Evolutionary conservation across 129 eudicot genomes (phyloP).

Genomic region (Saposhnikovia divaricata): DNA sequence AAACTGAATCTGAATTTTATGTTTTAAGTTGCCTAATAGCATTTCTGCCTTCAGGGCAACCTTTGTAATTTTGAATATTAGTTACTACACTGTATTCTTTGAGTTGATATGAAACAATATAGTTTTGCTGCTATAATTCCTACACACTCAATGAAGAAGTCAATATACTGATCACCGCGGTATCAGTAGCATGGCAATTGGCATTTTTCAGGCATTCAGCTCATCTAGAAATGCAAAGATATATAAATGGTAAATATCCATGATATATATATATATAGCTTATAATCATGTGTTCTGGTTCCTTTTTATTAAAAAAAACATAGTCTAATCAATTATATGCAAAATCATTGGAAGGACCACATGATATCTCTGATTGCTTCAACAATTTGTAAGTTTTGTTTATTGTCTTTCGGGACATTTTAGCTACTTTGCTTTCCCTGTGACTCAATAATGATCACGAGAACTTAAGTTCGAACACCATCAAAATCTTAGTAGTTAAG

Average conservation of each 20-base stretch:
- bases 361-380: slow-evolving; percentile 12
- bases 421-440: not conserved
- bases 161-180: not conserved
- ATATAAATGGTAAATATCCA: not conserved
- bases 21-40: too few species aligned
- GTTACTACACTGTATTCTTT: not conserved
- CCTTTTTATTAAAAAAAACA: not conserved
- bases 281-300: slow-evolving; percentile 1
- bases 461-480: not conserved
- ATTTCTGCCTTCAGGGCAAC: too few species aligned
- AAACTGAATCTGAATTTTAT: too few species aligned
- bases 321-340: not conserved
- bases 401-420: not conserved
- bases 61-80: too few species aligned
- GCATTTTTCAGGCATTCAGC: slow-evolving; percentile 11
- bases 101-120: not conserved
- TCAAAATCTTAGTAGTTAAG: slow-evolving; percentile 3
- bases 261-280: not conserved
- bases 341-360: slow-evolving; percentile 17
- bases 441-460: not conserved
- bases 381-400: not conserved
- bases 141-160: not conserved
- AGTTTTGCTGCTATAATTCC: not conserved
- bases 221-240: not conserved
- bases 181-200: not conserved